phyloP scores from a whole-genome alignment of 305 asterid genomes.

The Withania somnifera region DNA sequence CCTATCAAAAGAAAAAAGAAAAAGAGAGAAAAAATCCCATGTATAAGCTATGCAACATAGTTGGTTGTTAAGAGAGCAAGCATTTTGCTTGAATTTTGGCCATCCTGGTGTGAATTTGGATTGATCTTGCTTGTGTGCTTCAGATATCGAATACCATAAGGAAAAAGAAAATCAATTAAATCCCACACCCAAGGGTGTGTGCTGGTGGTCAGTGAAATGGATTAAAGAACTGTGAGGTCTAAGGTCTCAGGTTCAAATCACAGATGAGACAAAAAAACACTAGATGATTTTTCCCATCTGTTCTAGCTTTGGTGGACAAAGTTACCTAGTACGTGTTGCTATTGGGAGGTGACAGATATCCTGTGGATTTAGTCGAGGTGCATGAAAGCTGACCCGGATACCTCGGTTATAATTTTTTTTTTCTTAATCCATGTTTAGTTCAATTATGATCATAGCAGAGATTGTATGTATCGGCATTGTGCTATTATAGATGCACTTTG shows the following conservation, averaged over 20 bases:
- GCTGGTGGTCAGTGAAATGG: too few species aligned
- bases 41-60: background rate
- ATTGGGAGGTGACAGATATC: too few species aligned
- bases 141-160: background rate
- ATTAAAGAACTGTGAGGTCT: too few species aligned
- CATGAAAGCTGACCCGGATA: too few species aligned
- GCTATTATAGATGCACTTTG: constrained; percentile 17
- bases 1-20: background rate
- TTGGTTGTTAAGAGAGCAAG: background rate
- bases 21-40: background rate
- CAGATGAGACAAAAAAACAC: too few species aligned
- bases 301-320: too few species aligned
- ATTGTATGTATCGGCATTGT: constrained; percentile 25
- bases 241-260: too few species aligned
- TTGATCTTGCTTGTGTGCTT: background rate
- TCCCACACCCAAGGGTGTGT: too few species aligned
- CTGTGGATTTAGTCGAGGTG: too few species aligned
- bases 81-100: background rate
- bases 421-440: background rate
- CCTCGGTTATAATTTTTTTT: too few species aligned
- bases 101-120: background rate
- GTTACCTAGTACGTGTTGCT: too few species aligned
- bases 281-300: too few species aligned
- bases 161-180: background rate
- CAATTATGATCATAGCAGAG: constrained; percentile 12